Percentiles rank a stretch among this genome's conserved stretches.
These are phyloP conservation scores for Boletus sp. DNA, from an alignment of 1,284 basidiomycete species.

Conservation along the genomic window DNA sequence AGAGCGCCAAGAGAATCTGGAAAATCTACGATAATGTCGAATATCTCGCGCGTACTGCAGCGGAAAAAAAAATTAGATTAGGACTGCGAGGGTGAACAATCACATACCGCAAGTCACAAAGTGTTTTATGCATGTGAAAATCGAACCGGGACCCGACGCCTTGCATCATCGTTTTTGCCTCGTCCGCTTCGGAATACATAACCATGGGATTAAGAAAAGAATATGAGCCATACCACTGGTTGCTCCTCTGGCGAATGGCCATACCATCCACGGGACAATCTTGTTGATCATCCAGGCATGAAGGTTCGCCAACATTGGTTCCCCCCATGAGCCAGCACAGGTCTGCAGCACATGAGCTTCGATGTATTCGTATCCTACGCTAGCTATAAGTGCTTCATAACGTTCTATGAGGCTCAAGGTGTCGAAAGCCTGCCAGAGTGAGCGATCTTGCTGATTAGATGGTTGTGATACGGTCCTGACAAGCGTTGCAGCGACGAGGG, in stretches of 20 bases:
- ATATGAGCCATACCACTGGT: conserved; percentile 44
- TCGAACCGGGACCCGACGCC: conserved; percentile 86
- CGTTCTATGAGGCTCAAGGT: conserved; percentile 77
- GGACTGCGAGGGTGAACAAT: not conserved
- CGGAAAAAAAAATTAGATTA: not conserved
- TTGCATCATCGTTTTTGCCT: conserved; percentile 67
- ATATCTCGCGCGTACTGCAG: conserved; percentile 79
- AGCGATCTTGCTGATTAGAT: conserved; percentile 32
- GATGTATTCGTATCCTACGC: conserved; percentile 82
- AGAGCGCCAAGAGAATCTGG: conserved; percentile 85
- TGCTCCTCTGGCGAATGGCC: conserved; percentile 69
- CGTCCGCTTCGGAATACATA: conserved; percentile 48
- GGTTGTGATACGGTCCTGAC: conserved; percentile 33
- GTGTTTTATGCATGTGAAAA: conserved; percentile 84
- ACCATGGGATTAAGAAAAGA: conserved; percentile 16
- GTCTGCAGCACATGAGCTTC: conserved; percentile 65
- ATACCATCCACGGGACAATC: conserved; percentile 80
- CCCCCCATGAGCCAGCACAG: conserved; percentile 68
- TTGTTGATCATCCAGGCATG: conserved; percentile 74
- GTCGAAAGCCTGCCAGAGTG: conserved; percentile 64
- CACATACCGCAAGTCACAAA: conserved; percentile 78
- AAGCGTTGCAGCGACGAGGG: conserved; percentile 57
- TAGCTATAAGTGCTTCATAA: conserved; percentile 79
- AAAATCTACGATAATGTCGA: conserved; percentile 93
- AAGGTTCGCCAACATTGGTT: conserved; percentile 58